A percentile compares a stretch with the other conserved stretches of the same genome.
Evolutionary conservation across 2,329 filamentous ascomycete genomes (phyloP).

Genomic region (Botrytis tulipae): DNA sequence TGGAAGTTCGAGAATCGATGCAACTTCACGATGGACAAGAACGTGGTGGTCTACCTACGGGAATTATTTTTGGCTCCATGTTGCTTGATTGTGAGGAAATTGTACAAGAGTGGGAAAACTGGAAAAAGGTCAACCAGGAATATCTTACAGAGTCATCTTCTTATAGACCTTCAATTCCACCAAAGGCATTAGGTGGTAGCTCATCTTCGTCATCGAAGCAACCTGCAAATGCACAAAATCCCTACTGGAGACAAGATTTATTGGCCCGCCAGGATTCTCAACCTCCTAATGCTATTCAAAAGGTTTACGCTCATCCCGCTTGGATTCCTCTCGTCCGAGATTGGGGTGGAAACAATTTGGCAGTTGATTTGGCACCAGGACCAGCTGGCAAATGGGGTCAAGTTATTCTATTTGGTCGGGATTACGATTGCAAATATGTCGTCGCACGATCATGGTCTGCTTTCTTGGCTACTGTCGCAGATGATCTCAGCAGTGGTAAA

Average conservation of each 20-base stretch:
- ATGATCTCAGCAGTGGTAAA: constrained; percentile 87
- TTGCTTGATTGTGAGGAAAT: constrained; percentile 97
- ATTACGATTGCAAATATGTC: constrained; percentile 98
- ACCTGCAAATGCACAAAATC: constrained; percentile 52
- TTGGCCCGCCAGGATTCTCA: constrained; percentile 83
- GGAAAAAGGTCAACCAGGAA: constrained; percentile 89
- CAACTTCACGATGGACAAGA: constrained; percentile 96
- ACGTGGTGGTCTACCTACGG: constrained; percentile 84
- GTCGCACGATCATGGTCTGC: constrained; percentile 87
- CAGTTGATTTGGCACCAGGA: constrained; percentile 87
- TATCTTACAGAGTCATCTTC: constrained; percentile 60
- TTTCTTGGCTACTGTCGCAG: constrained; percentile 82
- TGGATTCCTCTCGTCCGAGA: constrained; percentile 97
- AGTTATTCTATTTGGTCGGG: constrained; percentile 91
- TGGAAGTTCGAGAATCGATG: constrained; percentile 90
- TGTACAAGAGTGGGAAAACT: constrained; percentile 95
- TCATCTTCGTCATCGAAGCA: constrained; percentile 65
- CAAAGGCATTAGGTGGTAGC: constrained; percentile 69
- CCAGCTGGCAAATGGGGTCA: constrained; percentile 92
- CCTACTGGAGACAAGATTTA: constrained; percentile 82
- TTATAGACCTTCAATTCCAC: constrained; percentile 60
- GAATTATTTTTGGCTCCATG: constrained; percentile 92
- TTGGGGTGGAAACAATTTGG: constrained; percentile 98
- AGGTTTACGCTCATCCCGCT: constrained; percentile 85
- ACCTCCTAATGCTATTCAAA: constrained; percentile 81